phyloP scores from a whole-genome alignment of 306 rosid genomes.

The Quercus engelmannii region DNA sequence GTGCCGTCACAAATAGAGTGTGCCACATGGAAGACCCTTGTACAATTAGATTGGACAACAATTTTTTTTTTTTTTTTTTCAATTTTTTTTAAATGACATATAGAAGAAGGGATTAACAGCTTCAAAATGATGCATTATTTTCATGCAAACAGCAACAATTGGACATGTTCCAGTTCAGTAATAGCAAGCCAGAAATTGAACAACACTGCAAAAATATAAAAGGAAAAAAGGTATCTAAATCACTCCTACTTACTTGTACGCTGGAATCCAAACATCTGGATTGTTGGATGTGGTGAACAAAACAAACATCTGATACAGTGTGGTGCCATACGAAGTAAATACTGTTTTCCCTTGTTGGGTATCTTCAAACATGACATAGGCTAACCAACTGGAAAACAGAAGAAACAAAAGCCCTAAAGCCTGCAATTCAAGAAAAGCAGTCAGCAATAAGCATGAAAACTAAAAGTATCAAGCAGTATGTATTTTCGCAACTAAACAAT shows the following conservation, averaged over 20 bases:
- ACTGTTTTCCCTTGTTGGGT: constrained; percentile 69
- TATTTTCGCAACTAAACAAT: background rate
- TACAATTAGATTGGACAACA: background rate
- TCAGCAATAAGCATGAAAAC: background rate
- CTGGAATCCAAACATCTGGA: constrained; percentile 99
- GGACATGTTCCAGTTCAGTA: background rate
- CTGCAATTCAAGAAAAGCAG: constrained; percentile 50
- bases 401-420: constrained; percentile 84
- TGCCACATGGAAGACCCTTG: background rate
- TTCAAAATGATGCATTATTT: background rate
- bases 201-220: background rate
- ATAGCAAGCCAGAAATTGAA: background rate
- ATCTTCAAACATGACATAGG: constrained; percentile 94
- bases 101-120: background rate
- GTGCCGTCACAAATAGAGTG: background rate
- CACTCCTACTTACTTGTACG: constrained; percentile 65
- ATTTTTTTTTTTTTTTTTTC: no score
- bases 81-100: no score
- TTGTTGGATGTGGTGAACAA: constrained; percentile 90
- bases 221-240: background rate
- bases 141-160: background rate
- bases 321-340: constrained; percentile 79
- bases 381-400: constrained; percentile 92
- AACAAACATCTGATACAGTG: constrained; percentile 79
- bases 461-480: no score